Evolutionary conservation across 1,284 basidiomycete genomes (phyloP).

Genomic region (Irpex sp.): DNA sequence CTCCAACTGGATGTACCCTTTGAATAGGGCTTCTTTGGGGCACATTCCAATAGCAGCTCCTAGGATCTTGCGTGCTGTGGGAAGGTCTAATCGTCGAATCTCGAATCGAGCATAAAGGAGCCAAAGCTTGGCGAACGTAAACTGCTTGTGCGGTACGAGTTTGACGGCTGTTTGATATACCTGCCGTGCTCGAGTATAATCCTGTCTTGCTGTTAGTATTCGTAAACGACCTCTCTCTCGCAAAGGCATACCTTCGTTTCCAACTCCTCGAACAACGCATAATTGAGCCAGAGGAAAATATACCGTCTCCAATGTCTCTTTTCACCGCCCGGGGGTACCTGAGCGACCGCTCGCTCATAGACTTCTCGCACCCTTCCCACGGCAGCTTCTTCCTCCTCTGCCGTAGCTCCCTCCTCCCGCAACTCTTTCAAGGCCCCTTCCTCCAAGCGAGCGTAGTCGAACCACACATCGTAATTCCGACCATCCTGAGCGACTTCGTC

Average conservation of each 20-base stretch:
- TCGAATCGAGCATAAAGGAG: conserved; percentile 91
- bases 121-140: conserved; percentile 98
- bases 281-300: conserved; percentile 96
- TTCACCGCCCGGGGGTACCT: conserved; percentile 87
- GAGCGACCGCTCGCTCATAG: conserved; percentile 95
- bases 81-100: conserved; percentile 79
- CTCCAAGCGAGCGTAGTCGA: conserved; percentile 92
- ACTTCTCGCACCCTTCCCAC: conserved; percentile 79
- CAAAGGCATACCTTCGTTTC: conserved; percentile 72
- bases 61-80: conserved; percentile 85
- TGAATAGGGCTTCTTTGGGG: conserved; percentile 92
- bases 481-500: conserved; percentile 88
- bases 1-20: conserved; percentile 92
- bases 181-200: conserved; percentile 81
- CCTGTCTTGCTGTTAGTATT: conserved; percentile 40
- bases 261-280: conserved; percentile 96
- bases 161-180: conserved; percentile 90
- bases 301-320: conserved; percentile 95
- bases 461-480: conserved; percentile 97
- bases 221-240: background rate
- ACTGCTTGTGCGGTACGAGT: conserved; percentile 92
- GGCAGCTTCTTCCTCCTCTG: conserved; percentile 62
- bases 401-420: conserved; percentile 70
- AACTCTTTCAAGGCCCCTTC: conserved; percentile 82
- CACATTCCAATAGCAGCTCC: conserved; percentile 94